These are phyloP conservation scores for Cutaneotrichosporon daszewskae DNA, from an alignment of 1,284 basidiomycete species.

Conservation along the genomic window DNA sequence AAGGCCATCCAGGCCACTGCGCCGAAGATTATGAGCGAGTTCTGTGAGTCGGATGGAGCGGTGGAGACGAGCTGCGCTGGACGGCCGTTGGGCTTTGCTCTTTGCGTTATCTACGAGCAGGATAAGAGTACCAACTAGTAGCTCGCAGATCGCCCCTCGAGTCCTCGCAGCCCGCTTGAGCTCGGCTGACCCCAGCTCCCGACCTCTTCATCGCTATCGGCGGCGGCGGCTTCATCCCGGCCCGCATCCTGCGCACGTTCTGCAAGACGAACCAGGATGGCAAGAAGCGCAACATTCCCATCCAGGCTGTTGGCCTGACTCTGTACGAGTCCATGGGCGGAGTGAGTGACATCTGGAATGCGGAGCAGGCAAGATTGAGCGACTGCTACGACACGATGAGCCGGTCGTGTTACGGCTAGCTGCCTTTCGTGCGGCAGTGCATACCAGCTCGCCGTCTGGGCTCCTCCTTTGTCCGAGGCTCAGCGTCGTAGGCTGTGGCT, in stretches of 20 bases:
- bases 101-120: too few relatives aligned
- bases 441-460: too few relatives aligned
- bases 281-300: conserved; percentile 74
- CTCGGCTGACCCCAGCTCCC: conserved; percentile 27
- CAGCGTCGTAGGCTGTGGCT: neutral
- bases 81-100: too few relatives aligned
- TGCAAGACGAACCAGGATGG: conserved; percentile 60
- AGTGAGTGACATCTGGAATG: conserved; percentile 24
- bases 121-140: too few relatives aligned
- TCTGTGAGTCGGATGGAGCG: conserved; percentile 37
- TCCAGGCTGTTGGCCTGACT: conserved; percentile 83
- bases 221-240: conserved; percentile 80
- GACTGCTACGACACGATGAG: too few relatives aligned
- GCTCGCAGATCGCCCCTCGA: too few relatives aligned
- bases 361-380: neutral
- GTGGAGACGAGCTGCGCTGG: too few relatives aligned
- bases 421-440: too few relatives aligned
- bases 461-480: too few relatives aligned
- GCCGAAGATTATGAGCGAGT: conserved; percentile 43
- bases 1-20: conserved; percentile 42
- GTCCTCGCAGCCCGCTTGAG: too few relatives aligned
- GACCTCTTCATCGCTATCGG: conserved; percentile 46
- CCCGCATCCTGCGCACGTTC: conserved; percentile 86
- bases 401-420: too few relatives aligned
- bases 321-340: conserved; percentile 81